Conservation (phyloP, 2,329 filamentous ascomycete species). For the Paecilomyces variotii region DNA sequence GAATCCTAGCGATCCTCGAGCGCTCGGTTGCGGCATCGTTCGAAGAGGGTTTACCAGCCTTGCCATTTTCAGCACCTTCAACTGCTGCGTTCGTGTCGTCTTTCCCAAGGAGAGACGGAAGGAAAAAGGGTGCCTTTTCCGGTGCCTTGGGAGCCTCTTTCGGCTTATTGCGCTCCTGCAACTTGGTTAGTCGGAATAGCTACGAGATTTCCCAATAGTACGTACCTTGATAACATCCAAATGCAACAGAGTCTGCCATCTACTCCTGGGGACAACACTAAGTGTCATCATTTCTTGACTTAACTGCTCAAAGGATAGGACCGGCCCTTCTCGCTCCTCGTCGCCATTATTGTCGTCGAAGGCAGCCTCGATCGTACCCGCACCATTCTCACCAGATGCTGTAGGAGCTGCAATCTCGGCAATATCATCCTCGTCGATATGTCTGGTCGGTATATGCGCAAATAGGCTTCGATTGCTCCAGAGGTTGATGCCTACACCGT, state of each 20-base stretch:
- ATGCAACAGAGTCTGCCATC: constrained; percentile 91
- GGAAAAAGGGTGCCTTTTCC: constrained; percentile 92
- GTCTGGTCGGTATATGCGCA: constrained; percentile 75
- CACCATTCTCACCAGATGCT: constrained; percentile 72
- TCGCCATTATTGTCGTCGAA: constrained; percentile 50
- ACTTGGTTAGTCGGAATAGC: constrained; percentile 1
- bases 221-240: constrained; percentile 69
- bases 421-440: constrained; percentile 72
- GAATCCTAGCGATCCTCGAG: constrained; percentile 63
- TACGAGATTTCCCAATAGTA: not conserved
- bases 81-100: constrained; percentile 15
- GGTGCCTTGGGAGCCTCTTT: constrained; percentile 84
- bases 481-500: constrained; percentile 78
- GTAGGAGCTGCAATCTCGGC: constrained; percentile 60
- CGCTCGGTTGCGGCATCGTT: constrained; percentile 39
- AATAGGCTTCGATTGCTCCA: constrained; percentile 95
- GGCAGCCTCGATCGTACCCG: constrained; percentile 67
- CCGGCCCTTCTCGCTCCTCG: constrained; percentile 45
- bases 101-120: constrained; percentile 46
- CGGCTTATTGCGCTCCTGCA: constrained; percentile 80
- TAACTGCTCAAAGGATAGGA: constrained; percentile 63
- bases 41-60: constrained; percentile 17
- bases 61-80: constrained; percentile 19
- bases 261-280: constrained; percentile 77
- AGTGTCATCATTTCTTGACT: constrained; percentile 77